phyloP scores from a whole-genome alignment of 2,329 filamentous ascomycete genomes.

The Verticillium alfalfae region DNA sequence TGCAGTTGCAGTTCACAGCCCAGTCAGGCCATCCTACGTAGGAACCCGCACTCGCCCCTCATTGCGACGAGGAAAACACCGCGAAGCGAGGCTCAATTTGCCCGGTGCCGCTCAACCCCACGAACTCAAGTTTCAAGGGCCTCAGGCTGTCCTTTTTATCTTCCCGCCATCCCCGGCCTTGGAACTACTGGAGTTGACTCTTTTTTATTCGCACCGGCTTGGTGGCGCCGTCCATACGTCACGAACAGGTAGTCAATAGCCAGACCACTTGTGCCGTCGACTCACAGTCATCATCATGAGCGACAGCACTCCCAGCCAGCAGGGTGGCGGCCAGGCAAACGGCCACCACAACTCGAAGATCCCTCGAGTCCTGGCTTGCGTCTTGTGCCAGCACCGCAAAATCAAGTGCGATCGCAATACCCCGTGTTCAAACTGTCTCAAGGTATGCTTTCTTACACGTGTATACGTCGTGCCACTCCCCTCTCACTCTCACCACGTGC shows the following conservation, averaged over 20 bases:
- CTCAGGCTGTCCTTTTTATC: background rate
- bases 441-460: slow-evolving; percentile 32
- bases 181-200: background rate
- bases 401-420: slow-evolving; percentile 57
- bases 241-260: background rate
- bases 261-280: background rate
- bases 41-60: background rate
- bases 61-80: background rate
- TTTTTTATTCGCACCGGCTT: background rate
- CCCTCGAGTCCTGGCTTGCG: slow-evolving; percentile 45
- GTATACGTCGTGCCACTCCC: background rate
- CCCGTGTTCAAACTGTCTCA: slow-evolving; percentile 55
- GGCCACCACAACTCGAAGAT: slow-evolving; percentile 7
- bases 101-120: background rate
- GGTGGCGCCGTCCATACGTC: background rate
- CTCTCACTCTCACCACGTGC: background rate
- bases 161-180: background rate
- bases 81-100: background rate
- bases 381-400: slow-evolving; percentile 56
- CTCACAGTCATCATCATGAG: background rate
- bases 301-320: background rate
- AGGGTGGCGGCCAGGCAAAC: background rate
- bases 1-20: background rate
- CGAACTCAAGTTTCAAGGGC: background rate
- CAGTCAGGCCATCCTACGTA: background rate